phyloP scores from a whole-genome alignment of 805 yeast genomes.

The Hanseniaspora thailandica region DNA sequence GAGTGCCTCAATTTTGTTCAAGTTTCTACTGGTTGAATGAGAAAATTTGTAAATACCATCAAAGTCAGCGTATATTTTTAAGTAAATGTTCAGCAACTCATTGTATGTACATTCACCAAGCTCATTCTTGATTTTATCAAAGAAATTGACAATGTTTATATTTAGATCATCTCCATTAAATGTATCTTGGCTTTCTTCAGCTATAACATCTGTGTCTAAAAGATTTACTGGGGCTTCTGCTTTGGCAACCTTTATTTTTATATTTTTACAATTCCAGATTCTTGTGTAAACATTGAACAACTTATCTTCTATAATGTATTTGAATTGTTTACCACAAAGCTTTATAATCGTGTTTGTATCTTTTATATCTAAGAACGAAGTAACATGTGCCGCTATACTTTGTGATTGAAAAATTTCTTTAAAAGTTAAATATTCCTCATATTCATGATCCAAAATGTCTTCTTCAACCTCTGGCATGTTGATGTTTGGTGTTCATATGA shows the following conservation, averaged over 20 bases:
- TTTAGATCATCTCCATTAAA: neutral
- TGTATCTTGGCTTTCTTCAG: neutral
- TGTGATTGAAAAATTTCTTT: constrained; percentile 9
- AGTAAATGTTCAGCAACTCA: neutral
- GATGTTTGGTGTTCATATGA: neutral
- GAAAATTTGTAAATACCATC: neutral
- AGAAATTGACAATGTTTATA: neutral
- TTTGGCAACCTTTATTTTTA: neutral
- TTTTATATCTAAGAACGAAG: neutral
- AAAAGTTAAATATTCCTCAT: constrained; percentile 3
- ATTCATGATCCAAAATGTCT: neutral
- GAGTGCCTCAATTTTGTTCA: neutral
- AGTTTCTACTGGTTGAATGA: neutral
- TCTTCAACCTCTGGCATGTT: neutral
- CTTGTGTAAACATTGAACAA: constrained; percentile 3
- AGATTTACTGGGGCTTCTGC: neutral
- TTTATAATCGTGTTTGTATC: neutral
- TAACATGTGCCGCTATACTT: neutral
- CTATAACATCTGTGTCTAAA: neutral
- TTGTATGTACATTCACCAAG: neutral
- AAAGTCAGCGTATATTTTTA: neutral
- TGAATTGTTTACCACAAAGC: neutral
- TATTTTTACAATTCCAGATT: constrained; percentile 1
- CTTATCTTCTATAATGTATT: constrained; percentile 4
- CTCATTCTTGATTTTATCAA: neutral